Evolutionary conservation across 768 basidiomycete species (phyloP).

Genomic region (Gautieria morchelliformis): DNA sequence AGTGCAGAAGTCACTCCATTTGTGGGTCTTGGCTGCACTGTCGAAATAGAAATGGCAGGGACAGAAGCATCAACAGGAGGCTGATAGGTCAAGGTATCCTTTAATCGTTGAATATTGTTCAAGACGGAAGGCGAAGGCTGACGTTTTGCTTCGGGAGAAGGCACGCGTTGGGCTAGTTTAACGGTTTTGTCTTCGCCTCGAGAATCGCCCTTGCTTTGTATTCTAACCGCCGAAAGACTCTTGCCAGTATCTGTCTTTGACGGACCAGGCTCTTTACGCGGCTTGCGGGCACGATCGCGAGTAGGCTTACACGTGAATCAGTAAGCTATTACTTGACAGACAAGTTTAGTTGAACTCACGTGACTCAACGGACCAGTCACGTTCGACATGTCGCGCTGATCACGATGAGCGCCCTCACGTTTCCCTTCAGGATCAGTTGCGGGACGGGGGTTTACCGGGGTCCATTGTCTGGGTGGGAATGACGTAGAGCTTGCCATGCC

Average conservation of each 20-base stretch:
- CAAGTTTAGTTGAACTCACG: not conserved
- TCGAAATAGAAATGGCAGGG: not conserved
- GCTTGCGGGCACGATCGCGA: constrained; percentile 7
- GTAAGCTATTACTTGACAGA: not conserved
- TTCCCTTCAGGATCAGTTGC: not conserved
- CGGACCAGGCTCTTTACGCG: not conserved
- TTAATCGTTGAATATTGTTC: not conserved
- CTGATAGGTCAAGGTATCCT: not conserved
- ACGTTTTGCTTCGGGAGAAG: not conserved
- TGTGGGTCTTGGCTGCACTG: not conserved
- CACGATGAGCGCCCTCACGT: not conserved
- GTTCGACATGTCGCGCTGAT: not conserved
- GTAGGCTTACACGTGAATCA: not conserved
- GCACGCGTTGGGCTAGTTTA: not conserved
- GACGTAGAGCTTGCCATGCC: not conserved
- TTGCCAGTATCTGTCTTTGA: not conserved
- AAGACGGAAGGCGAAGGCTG: not conserved
- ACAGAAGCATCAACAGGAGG: not conserved
- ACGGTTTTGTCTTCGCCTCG: not conserved
- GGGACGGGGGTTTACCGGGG: not conserved
- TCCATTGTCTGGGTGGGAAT: not conserved
- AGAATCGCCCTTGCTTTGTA: not conserved
- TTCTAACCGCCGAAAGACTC: not conserved
- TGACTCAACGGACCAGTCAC: not conserved
- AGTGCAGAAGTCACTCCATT: not conserved